phyloP scores from a whole-genome alignment of 2,329 filamentous ascomycete genomes.

The Aspergillus aculeatus region DNA sequence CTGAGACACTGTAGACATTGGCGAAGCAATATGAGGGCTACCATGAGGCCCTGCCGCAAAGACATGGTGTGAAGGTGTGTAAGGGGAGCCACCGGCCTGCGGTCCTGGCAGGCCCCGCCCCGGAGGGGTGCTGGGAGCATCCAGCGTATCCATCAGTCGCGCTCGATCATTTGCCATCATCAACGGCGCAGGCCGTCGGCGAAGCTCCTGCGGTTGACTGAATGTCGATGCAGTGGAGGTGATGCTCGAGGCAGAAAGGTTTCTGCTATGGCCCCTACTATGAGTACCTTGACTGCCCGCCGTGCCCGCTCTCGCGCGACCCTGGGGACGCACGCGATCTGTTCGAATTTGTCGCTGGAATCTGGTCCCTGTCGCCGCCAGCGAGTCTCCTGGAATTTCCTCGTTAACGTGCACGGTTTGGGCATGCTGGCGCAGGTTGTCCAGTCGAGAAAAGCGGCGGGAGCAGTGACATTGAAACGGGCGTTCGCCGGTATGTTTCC shows the following conservation, averaged over 20 bases:
- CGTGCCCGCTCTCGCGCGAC: constrained; percentile 74
- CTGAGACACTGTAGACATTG: constrained; percentile 66
- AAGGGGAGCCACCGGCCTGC: constrained; percentile 73
- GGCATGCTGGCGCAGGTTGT: constrained; percentile 94
- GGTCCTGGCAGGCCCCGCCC: constrained; percentile 62
- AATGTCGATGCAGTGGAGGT: constrained; percentile 70
- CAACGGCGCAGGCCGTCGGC: constrained; percentile 74
- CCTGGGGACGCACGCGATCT: constrained; percentile 74
- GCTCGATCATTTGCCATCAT: constrained; percentile 71
- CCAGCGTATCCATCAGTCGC: constrained; percentile 64
- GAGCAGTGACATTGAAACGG: constrained; percentile 97
- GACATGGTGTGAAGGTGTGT: constrained; percentile 72
- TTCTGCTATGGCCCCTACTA: constrained; percentile 74
- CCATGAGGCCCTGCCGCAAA: constrained; percentile 70
- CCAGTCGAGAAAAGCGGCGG: constrained; percentile 85
- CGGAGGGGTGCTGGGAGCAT: constrained; percentile 64
- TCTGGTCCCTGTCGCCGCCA: constrained; percentile 86
- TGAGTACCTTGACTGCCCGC: constrained; percentile 70
- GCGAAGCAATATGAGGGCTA: constrained; percentile 80
- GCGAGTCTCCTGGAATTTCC: constrained; percentile 88
- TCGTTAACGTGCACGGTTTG: constrained; percentile 98
- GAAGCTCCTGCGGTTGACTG: constrained; percentile 60
- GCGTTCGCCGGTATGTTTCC: constrained; percentile 97
- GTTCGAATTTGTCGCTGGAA: constrained; percentile 91
- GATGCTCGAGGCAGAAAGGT: constrained; percentile 86